Evolutionary conservation across 768 basidiomycete genomes (phyloP), one percentile per base, ranked within the genome.

Genomic region (Butyriboletus loyo): DNA sequence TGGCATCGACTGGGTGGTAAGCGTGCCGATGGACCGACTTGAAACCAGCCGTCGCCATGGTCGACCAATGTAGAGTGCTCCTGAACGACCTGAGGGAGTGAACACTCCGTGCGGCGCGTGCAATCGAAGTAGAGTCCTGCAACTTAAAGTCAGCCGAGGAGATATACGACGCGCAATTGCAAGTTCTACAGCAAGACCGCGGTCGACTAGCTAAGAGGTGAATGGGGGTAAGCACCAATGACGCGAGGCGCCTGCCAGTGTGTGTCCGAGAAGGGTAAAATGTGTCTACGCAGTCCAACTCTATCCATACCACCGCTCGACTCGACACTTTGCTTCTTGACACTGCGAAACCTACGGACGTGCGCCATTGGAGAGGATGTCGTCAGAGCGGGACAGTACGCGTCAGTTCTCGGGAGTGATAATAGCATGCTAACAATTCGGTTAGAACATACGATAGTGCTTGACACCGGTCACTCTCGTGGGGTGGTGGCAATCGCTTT

Each of bases 31-130:
- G 22, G 54, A 42, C 24, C 52, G 24, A 10, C 38, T 52, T 28
- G 0, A 41, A 53, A 2, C 9, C 39, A 46, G 24, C 58, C 32
- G 21, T 55, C 37, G 13, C 30, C n/a, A 27, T 41, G 2, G 60
- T 57, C 13, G 68, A 54, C 61, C 61, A 70, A 49, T 73, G 70
- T 25, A 80, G 58, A 0, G 73, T 79, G 5, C 75, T 74, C n/a
- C n/a, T n/a, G n/a, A n/a, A n/a, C n/a, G n/a, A n/a, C n/a, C n/a
- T n/a, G n/a, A n/a, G n/a, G n/a, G 76, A 37, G 76, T 71, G 59
- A 89, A 40, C 8, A 17, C 22, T 17, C 15, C 15, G 21, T 9
- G 39, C 24, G 27, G 7, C 6, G 27, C n/a, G n/a, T n/a, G 14
- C 22, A 39, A 22, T 25, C 15, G 15, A 17, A 10, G n/a, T 11